Conservation (phyloP, 768 basidiomycete genomes). For the Leccinum arenicola region DNA sequence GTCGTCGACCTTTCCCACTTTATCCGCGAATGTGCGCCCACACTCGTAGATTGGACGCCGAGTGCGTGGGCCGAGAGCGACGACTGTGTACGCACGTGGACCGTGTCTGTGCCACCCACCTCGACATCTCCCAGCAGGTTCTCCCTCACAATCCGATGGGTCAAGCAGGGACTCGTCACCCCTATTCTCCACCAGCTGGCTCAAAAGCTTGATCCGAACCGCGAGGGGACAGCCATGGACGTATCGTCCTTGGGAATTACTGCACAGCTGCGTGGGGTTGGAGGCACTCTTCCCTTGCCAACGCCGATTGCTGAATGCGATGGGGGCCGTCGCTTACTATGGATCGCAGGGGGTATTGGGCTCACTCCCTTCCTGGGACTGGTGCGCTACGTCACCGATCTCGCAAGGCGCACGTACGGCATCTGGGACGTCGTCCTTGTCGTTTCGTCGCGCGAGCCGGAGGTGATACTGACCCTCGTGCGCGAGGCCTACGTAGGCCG, state of each 20-base stretch:
- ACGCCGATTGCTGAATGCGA: conserved; percentile 24
- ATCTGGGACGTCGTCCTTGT: conserved; percentile 46
- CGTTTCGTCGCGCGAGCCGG: conserved; percentile 53
- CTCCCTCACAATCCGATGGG: conserved; percentile 54
- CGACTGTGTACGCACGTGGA: conserved; percentile 66
- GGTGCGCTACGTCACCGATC: conserved; percentile 30
- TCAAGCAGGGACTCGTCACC: conserved; percentile 53
- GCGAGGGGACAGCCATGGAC: conserved; percentile 3
- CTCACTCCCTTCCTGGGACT: conserved; percentile 63
- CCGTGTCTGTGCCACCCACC: conserved; percentile 40
- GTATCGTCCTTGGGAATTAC: conserved; percentile 35
- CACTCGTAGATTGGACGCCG: conserved; percentile 47
- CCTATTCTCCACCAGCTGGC: conserved; percentile 50
- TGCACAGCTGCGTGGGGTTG: conserved; percentile 50
- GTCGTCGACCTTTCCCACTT: conserved; percentile 54
- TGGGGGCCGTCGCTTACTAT: conserved; percentile 38
- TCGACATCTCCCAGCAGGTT: conserved; percentile 22
- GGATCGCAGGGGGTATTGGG: conserved; percentile 67
- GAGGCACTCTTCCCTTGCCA: conserved; percentile 43
- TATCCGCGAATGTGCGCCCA: conserved; percentile 44
- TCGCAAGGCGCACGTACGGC: conserved; percentile 15
- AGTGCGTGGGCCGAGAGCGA: conserved; percentile 48
- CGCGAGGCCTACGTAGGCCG: conserved; percentile 21
- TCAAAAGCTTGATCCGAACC: conserved; percentile 9
- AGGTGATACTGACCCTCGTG: conserved; percentile 47